These are phyloP conservation scores for Metschnikowia cubensis DNA, from an alignment of 805 yeast species.

Conservation along the genomic window DNA sequence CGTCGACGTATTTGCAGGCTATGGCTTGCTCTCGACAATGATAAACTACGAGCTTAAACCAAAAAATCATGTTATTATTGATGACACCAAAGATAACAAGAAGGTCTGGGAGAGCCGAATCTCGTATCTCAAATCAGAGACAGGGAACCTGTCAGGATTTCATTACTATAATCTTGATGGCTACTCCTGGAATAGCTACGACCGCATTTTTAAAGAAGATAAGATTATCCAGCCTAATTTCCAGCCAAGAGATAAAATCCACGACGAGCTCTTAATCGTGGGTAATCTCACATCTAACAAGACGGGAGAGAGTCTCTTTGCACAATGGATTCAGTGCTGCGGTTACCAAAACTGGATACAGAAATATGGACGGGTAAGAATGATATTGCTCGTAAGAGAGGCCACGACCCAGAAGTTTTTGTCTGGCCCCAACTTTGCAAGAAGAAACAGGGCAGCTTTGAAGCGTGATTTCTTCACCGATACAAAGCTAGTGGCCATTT, in stretches of 20 bases:
- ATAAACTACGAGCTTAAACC: slow-evolving; percentile 63
- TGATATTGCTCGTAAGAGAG: slow-evolving; percentile 66
- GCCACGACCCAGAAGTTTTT: slow-evolving; percentile 54
- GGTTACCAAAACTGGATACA: slow-evolving; percentile 72
- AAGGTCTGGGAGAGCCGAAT: slow-evolving; percentile 28
- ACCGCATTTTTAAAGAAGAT: slow-evolving; percentile 42
- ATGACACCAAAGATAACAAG: slow-evolving; percentile 35
- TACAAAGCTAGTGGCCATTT: slow-evolving; percentile 50
- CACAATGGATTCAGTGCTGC: slow-evolving; percentile 72
- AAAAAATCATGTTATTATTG: slow-evolving; percentile 58
- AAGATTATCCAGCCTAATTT: slow-evolving; percentile 34
- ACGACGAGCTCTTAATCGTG: slow-evolving; percentile 52
- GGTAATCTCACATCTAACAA: slow-evolving; percentile 52
- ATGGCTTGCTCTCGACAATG: slow-evolving; percentile 57
- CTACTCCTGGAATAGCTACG: slow-evolving; percentile 63
- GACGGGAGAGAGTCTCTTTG: slow-evolving; percentile 63
- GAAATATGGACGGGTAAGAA: slow-evolving; percentile 64
- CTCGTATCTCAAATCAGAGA: slow-evolving; percentile 18
- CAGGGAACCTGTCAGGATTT: slow-evolving; percentile 31
- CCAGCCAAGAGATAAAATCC: slow-evolving; percentile 36
- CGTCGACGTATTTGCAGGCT: slow-evolving; percentile 58
- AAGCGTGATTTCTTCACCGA: slow-evolving; percentile 64
- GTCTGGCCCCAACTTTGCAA: slow-evolving; percentile 47
- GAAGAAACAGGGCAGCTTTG: slow-evolving; percentile 60
- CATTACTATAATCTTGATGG: slow-evolving; percentile 46